phyloP scores from a whole-genome alignment of 1,284 basidiomycete genomes.

The Exobasidium rhododendri region DNA sequence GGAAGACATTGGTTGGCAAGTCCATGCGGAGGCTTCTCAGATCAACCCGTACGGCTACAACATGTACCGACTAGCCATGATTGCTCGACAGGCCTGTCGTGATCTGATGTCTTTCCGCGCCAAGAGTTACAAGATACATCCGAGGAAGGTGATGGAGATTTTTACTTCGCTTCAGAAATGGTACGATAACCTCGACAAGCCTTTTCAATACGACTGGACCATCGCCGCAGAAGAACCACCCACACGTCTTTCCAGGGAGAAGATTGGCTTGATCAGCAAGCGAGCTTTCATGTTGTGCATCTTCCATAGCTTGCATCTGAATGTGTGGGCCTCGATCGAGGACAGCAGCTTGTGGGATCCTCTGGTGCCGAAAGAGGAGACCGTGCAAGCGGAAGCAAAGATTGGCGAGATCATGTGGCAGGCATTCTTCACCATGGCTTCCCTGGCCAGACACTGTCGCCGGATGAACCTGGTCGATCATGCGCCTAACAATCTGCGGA shows the following conservation, averaged over 20 bases:
- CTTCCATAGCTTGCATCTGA: not conserved
- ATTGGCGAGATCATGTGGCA: not conserved
- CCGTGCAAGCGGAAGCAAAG: not conserved
- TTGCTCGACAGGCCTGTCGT: not conserved
- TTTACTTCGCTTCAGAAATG: not conserved
- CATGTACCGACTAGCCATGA: not conserved
- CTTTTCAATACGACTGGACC: not conserved
- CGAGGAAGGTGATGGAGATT: not conserved
- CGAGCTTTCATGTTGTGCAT: not conserved
- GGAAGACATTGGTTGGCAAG: constrained; percentile 6
- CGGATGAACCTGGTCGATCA: not conserved
- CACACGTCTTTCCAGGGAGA: not conserved
- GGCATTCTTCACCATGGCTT: not conserved
- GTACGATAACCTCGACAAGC: not conserved
- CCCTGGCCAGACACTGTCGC: not conserved
- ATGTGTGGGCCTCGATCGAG: not conserved
- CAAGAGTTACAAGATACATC: not conserved
- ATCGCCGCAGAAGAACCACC: not conserved
- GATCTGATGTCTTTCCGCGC: not conserved
- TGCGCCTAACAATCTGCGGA: constrained; percentile 1
- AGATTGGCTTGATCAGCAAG: not conserved
- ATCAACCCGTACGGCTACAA: not conserved
- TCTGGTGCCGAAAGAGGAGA: not conserved
- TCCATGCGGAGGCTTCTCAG: not conserved
- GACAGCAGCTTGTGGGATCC: not conserved